phyloP scores from a whole-genome alignment of 345 rosid species.

The Boechera retrofracta region DNA sequence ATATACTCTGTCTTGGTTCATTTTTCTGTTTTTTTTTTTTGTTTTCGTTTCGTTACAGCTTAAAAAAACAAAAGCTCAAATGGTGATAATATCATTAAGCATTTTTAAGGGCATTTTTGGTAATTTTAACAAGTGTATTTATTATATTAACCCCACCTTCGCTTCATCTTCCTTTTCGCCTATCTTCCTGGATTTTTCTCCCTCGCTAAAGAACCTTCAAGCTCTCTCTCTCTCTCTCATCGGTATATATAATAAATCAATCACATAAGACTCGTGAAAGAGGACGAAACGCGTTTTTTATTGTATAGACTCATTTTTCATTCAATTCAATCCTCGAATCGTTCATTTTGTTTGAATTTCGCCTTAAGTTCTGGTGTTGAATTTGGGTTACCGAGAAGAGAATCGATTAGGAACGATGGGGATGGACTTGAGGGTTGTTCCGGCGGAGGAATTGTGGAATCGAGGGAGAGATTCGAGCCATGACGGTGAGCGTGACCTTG shows the following conservation, averaged over 20 bases:
- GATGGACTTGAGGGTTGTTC: slow-evolving; percentile 67
- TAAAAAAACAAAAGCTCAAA: neutral
- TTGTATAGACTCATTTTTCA: neutral
- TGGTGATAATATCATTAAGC: neutral
- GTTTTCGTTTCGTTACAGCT: no score
- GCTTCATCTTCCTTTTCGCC: slow-evolving; percentile 38
- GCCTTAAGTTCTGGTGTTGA: neutral
- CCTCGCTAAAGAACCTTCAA: slow-evolving; percentile 23
- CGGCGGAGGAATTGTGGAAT: slow-evolving; percentile 53
- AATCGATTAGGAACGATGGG: slow-evolving; percentile 26
- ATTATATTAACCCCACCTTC: slow-evolving; percentile 34
- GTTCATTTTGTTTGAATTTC: neutral
- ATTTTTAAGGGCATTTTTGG: neutral
- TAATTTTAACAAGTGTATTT: slow-evolving; percentile 34
- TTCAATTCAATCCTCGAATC: neutral
- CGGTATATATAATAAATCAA: slow-evolving; percentile 3
- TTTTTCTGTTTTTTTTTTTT: neutral
- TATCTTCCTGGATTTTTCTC: slow-evolving; percentile 41
- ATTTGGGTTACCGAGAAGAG: neutral
- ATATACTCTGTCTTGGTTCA: neutral
- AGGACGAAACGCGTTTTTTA: slow-evolving; percentile 37
- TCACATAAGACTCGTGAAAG: slow-evolving; percentile 39
- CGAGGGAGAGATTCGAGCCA: slow-evolving; percentile 65
- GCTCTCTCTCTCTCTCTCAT: slow-evolving; percentile 11
- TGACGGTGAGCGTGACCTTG: slow-evolving; percentile 91